Percentiles rank a stretch among this genome's conserved stretches.
These are phyloP conservation scores for Neoascochyta sp. DNA, from an alignment of 2,329 filamentous ascomycete genomes.

Conservation along the genomic window DNA sequence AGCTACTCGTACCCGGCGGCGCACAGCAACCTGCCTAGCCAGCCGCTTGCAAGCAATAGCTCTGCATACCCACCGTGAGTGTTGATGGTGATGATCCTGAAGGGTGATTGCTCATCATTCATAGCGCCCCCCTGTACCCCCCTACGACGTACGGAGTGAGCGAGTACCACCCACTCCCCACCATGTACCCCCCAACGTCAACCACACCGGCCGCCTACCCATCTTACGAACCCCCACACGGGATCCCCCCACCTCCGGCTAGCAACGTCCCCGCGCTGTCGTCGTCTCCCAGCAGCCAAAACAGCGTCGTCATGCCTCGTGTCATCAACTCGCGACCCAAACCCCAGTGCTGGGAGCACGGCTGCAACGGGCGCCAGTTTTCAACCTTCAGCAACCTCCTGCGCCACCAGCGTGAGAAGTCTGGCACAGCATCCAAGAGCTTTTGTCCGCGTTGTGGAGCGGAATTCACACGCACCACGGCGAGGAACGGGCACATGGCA, in stretches of 20 bases:
- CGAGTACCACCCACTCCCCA: conserved; percentile 34
- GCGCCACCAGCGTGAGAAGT: conserved; percentile 90
- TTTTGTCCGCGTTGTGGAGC: conserved; percentile 87
- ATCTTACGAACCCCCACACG: conserved; percentile 28
- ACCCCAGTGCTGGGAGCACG: conserved; percentile 95
- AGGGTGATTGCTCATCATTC: conserved; percentile 7
- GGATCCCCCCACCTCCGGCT: conserved; percentile 15
- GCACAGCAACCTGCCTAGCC: conserved; percentile 28
- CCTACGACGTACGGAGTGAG: conserved; percentile 32
- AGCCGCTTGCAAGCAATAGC: conserved; percentile 26
- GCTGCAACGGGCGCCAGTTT: conserved; percentile 92
- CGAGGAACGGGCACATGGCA: conserved; percentile 78
- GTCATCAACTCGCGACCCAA: conserved; percentile 79
- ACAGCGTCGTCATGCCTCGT: conserved; percentile 42
- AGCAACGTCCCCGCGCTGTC: conserved; percentile 23
- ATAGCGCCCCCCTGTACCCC: conserved; percentile 32
- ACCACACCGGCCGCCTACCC: conserved; percentile 31
- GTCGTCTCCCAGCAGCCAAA: conserved; percentile 24
- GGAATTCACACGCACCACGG: conserved; percentile 85
- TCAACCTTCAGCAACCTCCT: conserved; percentile 95
- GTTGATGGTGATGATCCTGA: not conserved
- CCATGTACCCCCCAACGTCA: conserved; percentile 36
- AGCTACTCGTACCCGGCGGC: conserved; percentile 33
- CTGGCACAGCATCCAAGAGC: conserved; percentile 82
- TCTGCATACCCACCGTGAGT: conserved; percentile 35